Conservation (phyloP, 2,329 filamentous ascomycete genomes). For the Penicillium griseofulvum region DNA sequence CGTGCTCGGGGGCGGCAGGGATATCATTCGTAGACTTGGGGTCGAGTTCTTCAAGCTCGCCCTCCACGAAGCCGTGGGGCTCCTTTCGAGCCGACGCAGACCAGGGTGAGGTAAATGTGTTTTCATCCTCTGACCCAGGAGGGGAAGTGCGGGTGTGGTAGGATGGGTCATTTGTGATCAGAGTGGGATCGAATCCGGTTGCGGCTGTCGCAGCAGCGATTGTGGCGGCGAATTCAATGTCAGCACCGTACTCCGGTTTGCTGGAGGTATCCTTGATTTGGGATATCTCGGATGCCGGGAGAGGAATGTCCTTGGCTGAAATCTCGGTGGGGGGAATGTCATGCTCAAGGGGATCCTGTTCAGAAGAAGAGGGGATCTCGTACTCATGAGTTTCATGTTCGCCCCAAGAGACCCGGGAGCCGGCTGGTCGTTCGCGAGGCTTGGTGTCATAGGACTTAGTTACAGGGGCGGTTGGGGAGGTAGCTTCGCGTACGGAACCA, state of each 20-base stretch:
- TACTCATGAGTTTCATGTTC: slow-evolving; percentile 64
- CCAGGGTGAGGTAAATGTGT: slow-evolving; percentile 52
- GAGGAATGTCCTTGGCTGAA: slow-evolving; percentile 11
- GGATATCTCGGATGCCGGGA: slow-evolving; percentile 2
- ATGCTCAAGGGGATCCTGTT: slow-evolving; percentile 31
- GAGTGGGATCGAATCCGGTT: slow-evolving; percentile 68
- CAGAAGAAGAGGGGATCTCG: slow-evolving; percentile 55
- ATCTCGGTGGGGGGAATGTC: slow-evolving; percentile 19
- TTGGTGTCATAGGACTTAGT: slow-evolving; percentile 46
- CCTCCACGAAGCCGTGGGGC: slow-evolving; percentile 47
- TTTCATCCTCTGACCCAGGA: slow-evolving; percentile 58
- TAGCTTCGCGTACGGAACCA: slow-evolving; percentile 34
- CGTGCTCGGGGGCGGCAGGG: slow-evolving; percentile 1
- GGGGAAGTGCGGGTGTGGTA: slow-evolving; percentile 65
- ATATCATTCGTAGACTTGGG: slow-evolving; percentile 31
- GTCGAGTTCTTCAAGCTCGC: slow-evolving; percentile 48
- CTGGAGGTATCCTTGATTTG: slow-evolving; percentile 1
- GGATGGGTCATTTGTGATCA: slow-evolving; percentile 64
- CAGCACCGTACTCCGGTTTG: slow-evolving; percentile 56
- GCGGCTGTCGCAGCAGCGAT: slow-evolving; percentile 66
- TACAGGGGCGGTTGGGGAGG: slow-evolving; percentile 35
- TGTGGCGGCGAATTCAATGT: slow-evolving; percentile 67
- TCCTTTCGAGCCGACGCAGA: slow-evolving; percentile 50
- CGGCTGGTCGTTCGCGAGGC: slow-evolving; percentile 44
- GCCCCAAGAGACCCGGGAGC: slow-evolving; percentile 63